phyloP scores from a whole-genome alignment of 139 green algal genomes.

The Ettlia oleoabundans region DNA sequence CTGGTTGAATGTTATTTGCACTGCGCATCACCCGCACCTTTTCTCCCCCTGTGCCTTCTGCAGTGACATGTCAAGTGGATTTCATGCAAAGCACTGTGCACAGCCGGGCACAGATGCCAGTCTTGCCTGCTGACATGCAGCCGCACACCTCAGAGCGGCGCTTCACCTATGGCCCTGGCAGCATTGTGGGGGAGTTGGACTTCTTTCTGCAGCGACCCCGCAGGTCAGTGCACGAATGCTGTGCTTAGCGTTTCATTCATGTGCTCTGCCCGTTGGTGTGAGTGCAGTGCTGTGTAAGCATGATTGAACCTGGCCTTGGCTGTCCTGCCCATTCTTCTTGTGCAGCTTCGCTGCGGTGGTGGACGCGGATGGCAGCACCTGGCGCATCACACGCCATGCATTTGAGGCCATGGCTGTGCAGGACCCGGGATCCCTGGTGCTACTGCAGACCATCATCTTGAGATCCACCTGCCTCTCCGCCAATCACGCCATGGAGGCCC shows the following conservation, averaged over 20 bases:
- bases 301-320: no score
- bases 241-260: no score
- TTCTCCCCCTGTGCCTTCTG: background rate
- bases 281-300: no score
- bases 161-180: conserved; percentile 27
- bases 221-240: conserved; percentile 38
- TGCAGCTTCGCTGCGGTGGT: conserved; percentile 14
- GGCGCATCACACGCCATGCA: conserved; percentile 11
- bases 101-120: conserved; percentile 25
- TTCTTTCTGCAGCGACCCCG: conserved; percentile 58
- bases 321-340: background rate
- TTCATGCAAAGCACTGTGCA: conserved; percentile 11
- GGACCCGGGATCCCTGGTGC: conserved; percentile 22
- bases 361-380: background rate
- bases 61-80: conserved; percentile 24
- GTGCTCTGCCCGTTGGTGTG: no score
- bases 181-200: conserved; percentile 51
- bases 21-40: background rate
- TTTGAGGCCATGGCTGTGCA: conserved; percentile 16
- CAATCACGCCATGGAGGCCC: conserved; percentile 42
- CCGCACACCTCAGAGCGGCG: background rate
- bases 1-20: no score
- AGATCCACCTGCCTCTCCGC: conserved; percentile 37
- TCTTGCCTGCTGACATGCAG: conserved; percentile 13
- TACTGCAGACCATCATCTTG: conserved; percentile 51